Percentiles rank a stretch among this genome's conserved stretches.
phyloP scores from a whole-genome alignment of 306 rosid species.

The Bauhinia variegata region DNA sequence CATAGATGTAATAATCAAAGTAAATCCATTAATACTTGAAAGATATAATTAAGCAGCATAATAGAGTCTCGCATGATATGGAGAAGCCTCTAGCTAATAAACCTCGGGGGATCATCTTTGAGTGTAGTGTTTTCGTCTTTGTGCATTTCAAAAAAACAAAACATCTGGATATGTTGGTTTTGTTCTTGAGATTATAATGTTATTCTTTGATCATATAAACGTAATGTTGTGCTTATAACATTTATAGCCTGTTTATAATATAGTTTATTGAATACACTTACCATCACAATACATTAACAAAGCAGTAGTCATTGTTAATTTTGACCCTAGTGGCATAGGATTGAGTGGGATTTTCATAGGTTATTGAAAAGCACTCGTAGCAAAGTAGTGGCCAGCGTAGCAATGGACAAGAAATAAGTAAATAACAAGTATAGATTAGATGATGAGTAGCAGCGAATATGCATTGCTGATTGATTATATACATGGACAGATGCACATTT shows the following conservation, averaged over 20 bases:
- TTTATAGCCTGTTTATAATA: neutral
- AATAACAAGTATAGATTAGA: neutral
- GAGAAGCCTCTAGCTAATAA: neutral
- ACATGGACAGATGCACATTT: too few relatives aligned
- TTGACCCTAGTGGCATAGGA: constrained; percentile 9
- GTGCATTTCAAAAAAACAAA: neutral
- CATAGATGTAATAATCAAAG: constrained; percentile 6
- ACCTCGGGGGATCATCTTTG: neutral
- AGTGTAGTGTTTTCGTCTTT: neutral
- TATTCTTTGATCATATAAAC: neutral
- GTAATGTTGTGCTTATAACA: too few relatives aligned
- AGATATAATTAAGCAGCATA: too few relatives aligned
- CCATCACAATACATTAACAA: neutral
- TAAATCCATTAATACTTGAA: neutral
- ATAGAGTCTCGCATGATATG: too few relatives aligned
- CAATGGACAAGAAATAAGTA: constrained; percentile 12
- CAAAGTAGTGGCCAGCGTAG: constrained; percentile 1
- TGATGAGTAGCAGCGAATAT: neutral
- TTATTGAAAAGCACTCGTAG: neutral
- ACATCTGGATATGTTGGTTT: too few relatives aligned
- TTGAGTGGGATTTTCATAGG: constrained; percentile 14
- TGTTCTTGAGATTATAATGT: neutral
- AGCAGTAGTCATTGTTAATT: neutral
- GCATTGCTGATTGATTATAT: too few relatives aligned
- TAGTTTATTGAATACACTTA: neutral